Evolutionary conservation across 768 basidiomycete species (phyloP).

Genomic region (Lepiota brunneoincarnata): DNA sequence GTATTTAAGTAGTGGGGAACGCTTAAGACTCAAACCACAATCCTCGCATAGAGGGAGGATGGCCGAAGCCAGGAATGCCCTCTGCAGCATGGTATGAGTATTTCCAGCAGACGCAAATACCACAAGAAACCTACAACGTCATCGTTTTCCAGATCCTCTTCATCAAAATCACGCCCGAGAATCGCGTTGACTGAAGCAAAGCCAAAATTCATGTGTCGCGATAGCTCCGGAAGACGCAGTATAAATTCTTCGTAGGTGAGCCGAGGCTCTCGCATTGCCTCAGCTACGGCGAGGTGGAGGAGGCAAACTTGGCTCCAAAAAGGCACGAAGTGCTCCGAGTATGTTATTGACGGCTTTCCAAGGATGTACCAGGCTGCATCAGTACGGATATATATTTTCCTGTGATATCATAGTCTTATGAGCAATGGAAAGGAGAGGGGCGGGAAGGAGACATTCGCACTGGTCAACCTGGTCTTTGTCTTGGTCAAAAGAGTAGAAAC

Average conservation of each 20-base stretch:
- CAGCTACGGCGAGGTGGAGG: slow-evolving; percentile 44
- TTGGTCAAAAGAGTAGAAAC: slow-evolving; percentile 38
- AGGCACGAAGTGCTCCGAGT: slow-evolving; percentile 39
- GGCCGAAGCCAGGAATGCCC: slow-evolving; percentile 36
- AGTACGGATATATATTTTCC: slow-evolving; percentile 65
- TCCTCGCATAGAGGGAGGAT: slow-evolving; percentile 28
- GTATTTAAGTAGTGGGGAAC: slow-evolving; percentile 38
- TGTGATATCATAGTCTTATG: slow-evolving; percentile 18
- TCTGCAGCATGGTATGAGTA: slow-evolving; percentile 25
- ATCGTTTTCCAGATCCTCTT: slow-evolving; percentile 41
- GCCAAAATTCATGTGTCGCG: slow-evolving; percentile 26
- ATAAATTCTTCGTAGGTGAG: slow-evolving; percentile 40
- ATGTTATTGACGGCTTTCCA: slow-evolving; percentile 41
- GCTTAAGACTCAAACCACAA: slow-evolving; percentile 27
- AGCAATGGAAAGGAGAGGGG: neutral
- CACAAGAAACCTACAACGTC: slow-evolving; percentile 38
- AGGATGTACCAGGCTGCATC: slow-evolving; percentile 70
- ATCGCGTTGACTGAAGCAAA: slow-evolving; percentile 29
- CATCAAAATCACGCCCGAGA: slow-evolving; percentile 40
- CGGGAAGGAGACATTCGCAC: slow-evolving; percentile 29
- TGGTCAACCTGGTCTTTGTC: slow-evolving; percentile 33
- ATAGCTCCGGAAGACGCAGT: slow-evolving; percentile 24
- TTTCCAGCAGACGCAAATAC: neutral
- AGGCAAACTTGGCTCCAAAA: slow-evolving; percentile 53
- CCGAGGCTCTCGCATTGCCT: slow-evolving; percentile 29